Conservation (phyloP, 805 yeast genomes). For the Zygoascus bituminiphila region DNA sequence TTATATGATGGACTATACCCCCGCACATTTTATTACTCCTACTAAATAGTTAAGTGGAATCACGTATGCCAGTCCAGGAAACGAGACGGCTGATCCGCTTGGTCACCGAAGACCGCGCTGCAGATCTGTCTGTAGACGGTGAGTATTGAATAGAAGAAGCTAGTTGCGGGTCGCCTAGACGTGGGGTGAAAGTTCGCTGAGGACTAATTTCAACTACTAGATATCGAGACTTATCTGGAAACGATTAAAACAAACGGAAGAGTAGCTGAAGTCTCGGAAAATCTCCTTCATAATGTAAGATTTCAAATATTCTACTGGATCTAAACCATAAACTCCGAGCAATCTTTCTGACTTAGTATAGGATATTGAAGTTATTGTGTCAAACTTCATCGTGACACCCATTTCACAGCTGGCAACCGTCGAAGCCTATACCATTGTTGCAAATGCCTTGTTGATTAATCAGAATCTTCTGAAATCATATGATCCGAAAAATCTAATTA, state of each 20-base stretch:
- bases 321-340: too few species aligned
- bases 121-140: background rate
- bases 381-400: background rate
- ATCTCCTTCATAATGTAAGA: too few species aligned
- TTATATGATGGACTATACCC: background rate
- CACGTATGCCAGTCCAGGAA: background rate
- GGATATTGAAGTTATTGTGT: background rate
- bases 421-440: slow-evolving; percentile 11
- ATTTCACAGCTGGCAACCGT: background rate
- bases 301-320: too few species aligned
- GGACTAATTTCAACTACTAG: background rate
- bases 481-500: slow-evolving; percentile 2
- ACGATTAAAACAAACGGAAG: background rate
- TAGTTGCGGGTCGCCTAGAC: too few species aligned
- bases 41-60: background rate
- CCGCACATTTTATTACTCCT: background rate
- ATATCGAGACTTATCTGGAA: background rate
- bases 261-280: background rate
- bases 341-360: too few species aligned
- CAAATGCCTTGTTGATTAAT: slow-evolving; percentile 13
- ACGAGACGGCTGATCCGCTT: background rate
- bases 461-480: slow-evolving; percentile 3
- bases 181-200: too few species aligned
- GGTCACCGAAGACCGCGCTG: background rate
- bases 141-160: background rate